Evolutionary conservation across 2,329 filamentous ascomycete genomes (phyloP).

Genomic region (Dactylellina leptospora): DNA sequence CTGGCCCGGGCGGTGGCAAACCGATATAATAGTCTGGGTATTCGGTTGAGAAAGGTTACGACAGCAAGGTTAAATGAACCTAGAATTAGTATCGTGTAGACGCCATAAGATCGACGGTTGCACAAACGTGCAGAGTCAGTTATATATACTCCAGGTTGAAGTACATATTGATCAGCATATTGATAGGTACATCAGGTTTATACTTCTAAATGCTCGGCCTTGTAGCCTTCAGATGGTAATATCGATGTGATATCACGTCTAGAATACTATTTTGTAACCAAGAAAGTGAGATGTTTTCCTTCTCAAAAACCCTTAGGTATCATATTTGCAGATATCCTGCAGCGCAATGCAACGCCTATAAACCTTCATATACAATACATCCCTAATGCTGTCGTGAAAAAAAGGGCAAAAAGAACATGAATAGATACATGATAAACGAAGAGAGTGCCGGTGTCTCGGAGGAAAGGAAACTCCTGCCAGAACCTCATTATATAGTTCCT

Average conservation of each 20-base stretch:
- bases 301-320: slow-evolving; percentile 48
- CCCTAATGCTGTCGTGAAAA: slow-evolving; percentile 42
- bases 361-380: slow-evolving; percentile 51
- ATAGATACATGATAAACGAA: slow-evolving; percentile 24
- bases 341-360: slow-evolving; percentile 44
- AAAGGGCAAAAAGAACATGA: slow-evolving; percentile 4
- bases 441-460: slow-evolving; percentile 8
- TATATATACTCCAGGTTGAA: not conserved
- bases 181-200: too few species aligned
- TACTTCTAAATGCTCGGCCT: not conserved
- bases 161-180: too few species aligned
- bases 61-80: too few species aligned
- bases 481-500: slow-evolving; percentile 30
- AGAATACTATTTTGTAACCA: too few species aligned
- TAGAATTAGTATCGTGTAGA: too few species aligned
- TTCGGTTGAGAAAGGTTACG: too few species aligned
- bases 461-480: slow-evolving; percentile 32
- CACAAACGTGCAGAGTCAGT: not conserved
- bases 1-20: too few species aligned
- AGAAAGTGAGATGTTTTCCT: too few species aligned
- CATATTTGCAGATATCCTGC: slow-evolving; percentile 40
- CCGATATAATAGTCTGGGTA: too few species aligned
- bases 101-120: slow-evolving; percentile 20
- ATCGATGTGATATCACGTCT: too few species aligned
- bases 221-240: too few species aligned